Base-by-base conservation (phyloP, 306 rosid genomes). In the Geum urbanum region DNA sequence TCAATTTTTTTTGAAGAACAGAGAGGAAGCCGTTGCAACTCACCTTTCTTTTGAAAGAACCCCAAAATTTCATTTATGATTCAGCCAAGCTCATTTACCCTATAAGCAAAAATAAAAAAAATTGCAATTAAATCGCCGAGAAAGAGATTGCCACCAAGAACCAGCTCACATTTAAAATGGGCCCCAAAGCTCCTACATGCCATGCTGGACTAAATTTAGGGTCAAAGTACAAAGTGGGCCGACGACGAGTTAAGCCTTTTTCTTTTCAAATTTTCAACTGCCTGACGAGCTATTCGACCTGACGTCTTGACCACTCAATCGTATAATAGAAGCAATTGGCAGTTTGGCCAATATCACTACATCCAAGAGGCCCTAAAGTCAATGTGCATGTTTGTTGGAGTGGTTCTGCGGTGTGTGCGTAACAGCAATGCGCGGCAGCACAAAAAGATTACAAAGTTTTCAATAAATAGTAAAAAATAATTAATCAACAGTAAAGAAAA, bases 81-180 rank as follows among this genome's bases (percentile, higher is more conserved):
- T 24, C 27, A 24, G 27, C 27, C 27, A 24, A 24, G 27, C 27
- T 24, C 27, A 24, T 24, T 24, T 24, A 24, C 27, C 27, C 27
- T 24, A 24, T 24, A 24, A 24, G 0, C 9, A 6, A 45, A 45
- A 9, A 5, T 2, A 47, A 47, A 15, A 47, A 15, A 24, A 24
- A 24, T 24, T 24, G 27, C 27, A 24, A 24, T 24, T 24, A 24
- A 24, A 24, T 24, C 2, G 27, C 27, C 27, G 2, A 24, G 27
- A 12, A 47, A 22, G 18, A 18, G 57, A 52, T 55, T 55, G 45
- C 27, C 74, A 70, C 43, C 65, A 43, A 43, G 60, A 43, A 37
- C 52, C 74, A 55, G 65, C 74, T 70, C 65, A 70, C 65, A 55
- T 9, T 10, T 11, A 22, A 59, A 59, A 15, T 20, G 27, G 74